These are phyloP conservation scores for Willaertia magna DNA, from an alignment of 208 protist genomes.

Conservation along the genomic window DNA sequence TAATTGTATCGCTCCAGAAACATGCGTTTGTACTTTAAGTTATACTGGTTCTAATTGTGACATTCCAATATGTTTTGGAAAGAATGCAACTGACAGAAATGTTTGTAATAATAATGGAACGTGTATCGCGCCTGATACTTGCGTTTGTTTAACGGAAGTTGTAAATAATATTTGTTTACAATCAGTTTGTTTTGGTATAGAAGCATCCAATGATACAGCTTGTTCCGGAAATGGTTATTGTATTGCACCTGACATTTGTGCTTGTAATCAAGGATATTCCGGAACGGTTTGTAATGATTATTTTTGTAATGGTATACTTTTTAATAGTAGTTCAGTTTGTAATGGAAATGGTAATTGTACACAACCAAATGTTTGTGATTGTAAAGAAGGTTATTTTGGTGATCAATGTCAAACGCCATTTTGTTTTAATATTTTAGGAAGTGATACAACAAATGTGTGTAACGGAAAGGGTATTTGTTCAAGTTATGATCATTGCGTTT, in stretches of 20 bases:
- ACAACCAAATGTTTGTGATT: background rate
- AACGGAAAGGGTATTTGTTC: background rate
- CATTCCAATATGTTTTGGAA: background rate
- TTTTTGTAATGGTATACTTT: background rate
- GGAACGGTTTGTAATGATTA: background rate
- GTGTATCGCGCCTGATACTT: background rate
- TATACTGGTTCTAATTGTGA: background rate
- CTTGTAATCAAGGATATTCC: background rate
- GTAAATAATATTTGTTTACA: background rate
- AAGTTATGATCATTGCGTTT: background rate
- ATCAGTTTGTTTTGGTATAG: background rate
- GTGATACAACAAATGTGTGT: background rate
- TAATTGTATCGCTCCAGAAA: background rate
- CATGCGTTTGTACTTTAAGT: background rate
- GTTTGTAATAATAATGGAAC: background rate
- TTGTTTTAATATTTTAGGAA: too few relatives aligned
- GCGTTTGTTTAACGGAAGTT: background rate
- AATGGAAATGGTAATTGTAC: background rate
- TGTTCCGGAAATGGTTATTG: background rate
- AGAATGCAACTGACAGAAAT: background rate
- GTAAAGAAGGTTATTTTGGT: too few relatives aligned
- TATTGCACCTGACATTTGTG: background rate
- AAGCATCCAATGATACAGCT: background rate
- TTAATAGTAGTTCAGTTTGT: background rate
- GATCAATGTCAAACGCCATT: too few relatives aligned